Evolutionary conservation across 768 basidiomycete genomes (phyloP), one percentile per base, ranked within the genome.

Genomic region (Naganishia kalamii): DNA sequence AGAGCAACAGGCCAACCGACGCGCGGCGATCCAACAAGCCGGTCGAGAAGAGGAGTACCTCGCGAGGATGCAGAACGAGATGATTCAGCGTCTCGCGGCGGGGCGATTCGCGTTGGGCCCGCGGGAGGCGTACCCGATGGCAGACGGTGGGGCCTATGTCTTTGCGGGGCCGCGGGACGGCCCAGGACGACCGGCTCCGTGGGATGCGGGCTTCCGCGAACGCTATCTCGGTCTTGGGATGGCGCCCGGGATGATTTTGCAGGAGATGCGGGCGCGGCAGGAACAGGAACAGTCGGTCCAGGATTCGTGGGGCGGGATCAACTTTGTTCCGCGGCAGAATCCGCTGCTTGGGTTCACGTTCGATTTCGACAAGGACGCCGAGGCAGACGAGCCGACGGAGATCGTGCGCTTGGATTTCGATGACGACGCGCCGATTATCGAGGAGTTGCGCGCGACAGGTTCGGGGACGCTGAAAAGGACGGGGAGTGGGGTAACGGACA

Each of bases 321-420:
- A 62, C 23, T 69, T 70, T 23, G 47, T 43, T 5, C 52, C 50
- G 10, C 65, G 65, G 41, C 47, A 62, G 7, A 46, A 65, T 13
- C 43, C 66, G 13, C 25, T 40, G 12, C 32, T 61, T 1, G 70
- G 65, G 13, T 75, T 70, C 46, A 69, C 71, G 8, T 35, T 48
- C n/a, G 68, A 71, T 52, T 73, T 73, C 60, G 75, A 76, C 37
- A 57, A 67, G 15, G 51, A 64, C 17, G 57, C 63, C 15, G 65
- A 60, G n/a, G 54, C 12, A 2, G 37, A 37, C 10, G 48, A 68
- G 60, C 72, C 72, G 25, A 72, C 73, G 48, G 69, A 60, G 25
- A 62, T 77, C 30, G 59, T 67, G 11, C 59, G 66, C 17, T 12
- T 67, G 33, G 66, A 67, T 30, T 50, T 46, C 12, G 71, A 77